Conservation (phyloP, 257 asterid genomes). For the Datura wrightii region DNA sequence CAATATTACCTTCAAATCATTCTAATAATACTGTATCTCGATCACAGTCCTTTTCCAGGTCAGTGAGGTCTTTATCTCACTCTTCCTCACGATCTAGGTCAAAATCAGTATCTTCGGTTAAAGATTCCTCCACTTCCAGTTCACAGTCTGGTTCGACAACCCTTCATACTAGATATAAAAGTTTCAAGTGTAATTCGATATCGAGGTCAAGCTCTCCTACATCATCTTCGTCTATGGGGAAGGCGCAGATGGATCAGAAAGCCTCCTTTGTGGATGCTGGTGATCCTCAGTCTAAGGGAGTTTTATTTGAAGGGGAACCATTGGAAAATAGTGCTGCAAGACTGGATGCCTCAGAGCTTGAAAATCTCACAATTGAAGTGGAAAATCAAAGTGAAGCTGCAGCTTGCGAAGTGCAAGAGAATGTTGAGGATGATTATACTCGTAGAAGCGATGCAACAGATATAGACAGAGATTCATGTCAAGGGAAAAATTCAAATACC, state of each 20-base stretch:
- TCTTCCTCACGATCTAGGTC: constrained; percentile 29
- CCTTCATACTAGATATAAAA: no score
- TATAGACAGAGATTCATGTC: constrained; percentile 31
- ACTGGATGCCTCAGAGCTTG: constrained; percentile 23
- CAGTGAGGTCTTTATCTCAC: constrained; percentile 33
- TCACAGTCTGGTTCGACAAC: no score
- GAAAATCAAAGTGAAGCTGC: constrained; percentile 36
- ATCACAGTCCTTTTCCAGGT: constrained; percentile 43
- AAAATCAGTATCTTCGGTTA: constrained; percentile 33
- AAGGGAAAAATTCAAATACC: constrained; percentile 12
- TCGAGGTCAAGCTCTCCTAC: no score
- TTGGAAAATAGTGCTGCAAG: constrained; percentile 23
- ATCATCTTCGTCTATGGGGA: no score
- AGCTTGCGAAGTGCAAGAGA: constrained; percentile 30
- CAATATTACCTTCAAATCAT: constrained; percentile 44
- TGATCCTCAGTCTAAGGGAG: no score
- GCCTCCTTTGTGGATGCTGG: no score
- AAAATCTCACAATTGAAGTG: not conserved
- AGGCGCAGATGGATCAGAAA: no score
- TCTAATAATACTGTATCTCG: constrained; percentile 53
- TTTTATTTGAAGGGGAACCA: not conserved
- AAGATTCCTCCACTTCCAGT: constrained; percentile 22
- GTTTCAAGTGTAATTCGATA: no score
- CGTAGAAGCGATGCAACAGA: constrained; percentile 28
- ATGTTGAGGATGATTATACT: constrained; percentile 28